Conservation (phyloP, 2,329 filamentous ascomycete species). For the Epicoccum nigrum region DNA sequence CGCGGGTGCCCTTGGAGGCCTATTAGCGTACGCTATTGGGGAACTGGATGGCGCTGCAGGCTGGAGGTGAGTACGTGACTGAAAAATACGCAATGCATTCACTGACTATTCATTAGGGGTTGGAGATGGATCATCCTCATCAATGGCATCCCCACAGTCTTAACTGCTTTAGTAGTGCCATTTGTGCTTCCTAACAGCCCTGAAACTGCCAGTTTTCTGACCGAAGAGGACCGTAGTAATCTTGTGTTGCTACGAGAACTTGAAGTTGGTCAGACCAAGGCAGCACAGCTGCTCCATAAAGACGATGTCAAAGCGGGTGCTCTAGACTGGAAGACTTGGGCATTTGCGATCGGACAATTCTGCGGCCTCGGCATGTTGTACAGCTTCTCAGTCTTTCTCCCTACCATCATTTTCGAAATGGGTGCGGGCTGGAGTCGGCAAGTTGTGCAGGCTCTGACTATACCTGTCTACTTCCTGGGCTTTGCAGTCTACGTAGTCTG, state of each 20-base stretch:
- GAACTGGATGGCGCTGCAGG: slow-evolving; percentile 30
- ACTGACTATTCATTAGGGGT: slow-evolving; percentile 6
- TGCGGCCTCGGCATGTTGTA: slow-evolving; percentile 32
- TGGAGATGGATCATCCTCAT: slow-evolving; percentile 44
- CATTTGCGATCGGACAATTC: slow-evolving; percentile 55
- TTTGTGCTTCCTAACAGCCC: slow-evolving; percentile 59
- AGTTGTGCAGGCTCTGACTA: slow-evolving; percentile 38
- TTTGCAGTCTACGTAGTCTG: slow-evolving; percentile 30
- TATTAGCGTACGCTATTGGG: slow-evolving; percentile 38
- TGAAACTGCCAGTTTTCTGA: slow-evolving; percentile 43
- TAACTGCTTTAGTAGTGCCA: slow-evolving; percentile 53
- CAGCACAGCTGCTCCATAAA: slow-evolving; percentile 53
- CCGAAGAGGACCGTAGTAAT: slow-evolving; percentile 31
- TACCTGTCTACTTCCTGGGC: slow-evolving; percentile 39
- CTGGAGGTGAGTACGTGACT: slow-evolving; percentile 13
- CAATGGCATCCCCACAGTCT: slow-evolving; percentile 37
- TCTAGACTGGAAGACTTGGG: slow-evolving; percentile 40
- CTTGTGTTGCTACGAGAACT: slow-evolving; percentile 39
- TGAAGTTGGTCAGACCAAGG: slow-evolving; percentile 52
- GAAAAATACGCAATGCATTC: neutral
- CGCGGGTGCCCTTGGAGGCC: slow-evolving; percentile 59
- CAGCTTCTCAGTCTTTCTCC: slow-evolving; percentile 37
- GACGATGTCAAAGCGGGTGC: slow-evolving; percentile 58
- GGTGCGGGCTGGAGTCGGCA: slow-evolving; percentile 31
- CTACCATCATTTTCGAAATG: slow-evolving; percentile 39